phyloP scores from a whole-genome alignment of 192 early-diverging fungal genomes.

The Funneliformis geosporum region DNA sequence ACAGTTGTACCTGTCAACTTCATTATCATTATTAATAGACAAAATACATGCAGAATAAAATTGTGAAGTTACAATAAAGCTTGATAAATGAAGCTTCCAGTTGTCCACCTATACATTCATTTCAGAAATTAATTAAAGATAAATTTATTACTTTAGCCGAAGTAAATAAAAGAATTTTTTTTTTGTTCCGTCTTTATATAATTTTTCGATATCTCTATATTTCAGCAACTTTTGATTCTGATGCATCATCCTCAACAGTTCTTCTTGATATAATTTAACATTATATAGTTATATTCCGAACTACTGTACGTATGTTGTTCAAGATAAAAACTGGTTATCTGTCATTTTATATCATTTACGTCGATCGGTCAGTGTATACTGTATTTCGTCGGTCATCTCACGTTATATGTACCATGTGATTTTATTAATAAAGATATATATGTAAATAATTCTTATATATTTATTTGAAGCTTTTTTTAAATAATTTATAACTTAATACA shows the following conservation, averaged over 20 bases:
- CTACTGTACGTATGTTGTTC: slow-evolving; percentile 66
- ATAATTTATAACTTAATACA: too few relatives aligned
- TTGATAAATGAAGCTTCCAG: slow-evolving; percentile 71
- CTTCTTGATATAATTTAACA: background rate
- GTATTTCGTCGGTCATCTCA: too few relatives aligned
- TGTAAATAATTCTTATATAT: too few relatives aligned
- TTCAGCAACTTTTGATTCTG: slow-evolving; percentile 35
- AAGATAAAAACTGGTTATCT: too few relatives aligned
- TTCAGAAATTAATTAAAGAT: slow-evolving; percentile 19
- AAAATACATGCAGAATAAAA: slow-evolving; percentile 79
- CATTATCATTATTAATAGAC: slow-evolving; percentile 48
- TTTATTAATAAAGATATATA: too few relatives aligned
- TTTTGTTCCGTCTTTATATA: background rate
- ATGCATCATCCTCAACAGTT: slow-evolving; percentile 35
- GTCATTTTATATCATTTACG: too few relatives aligned
- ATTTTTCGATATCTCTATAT: background rate
- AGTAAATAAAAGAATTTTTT: background rate
- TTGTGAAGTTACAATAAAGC: slow-evolving; percentile 66
- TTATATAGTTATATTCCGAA: slow-evolving; percentile 56
- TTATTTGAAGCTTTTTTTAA: too few relatives aligned
- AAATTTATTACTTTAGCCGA: background rate
- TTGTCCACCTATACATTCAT: slow-evolving; percentile 68
- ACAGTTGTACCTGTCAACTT: slow-evolving; percentile 69
- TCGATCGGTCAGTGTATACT: too few relatives aligned
- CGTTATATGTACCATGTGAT: too few relatives aligned